Conservation (phyloP, 1,284 basidiomycete genomes). For the Thelephora terrestris region DNA sequence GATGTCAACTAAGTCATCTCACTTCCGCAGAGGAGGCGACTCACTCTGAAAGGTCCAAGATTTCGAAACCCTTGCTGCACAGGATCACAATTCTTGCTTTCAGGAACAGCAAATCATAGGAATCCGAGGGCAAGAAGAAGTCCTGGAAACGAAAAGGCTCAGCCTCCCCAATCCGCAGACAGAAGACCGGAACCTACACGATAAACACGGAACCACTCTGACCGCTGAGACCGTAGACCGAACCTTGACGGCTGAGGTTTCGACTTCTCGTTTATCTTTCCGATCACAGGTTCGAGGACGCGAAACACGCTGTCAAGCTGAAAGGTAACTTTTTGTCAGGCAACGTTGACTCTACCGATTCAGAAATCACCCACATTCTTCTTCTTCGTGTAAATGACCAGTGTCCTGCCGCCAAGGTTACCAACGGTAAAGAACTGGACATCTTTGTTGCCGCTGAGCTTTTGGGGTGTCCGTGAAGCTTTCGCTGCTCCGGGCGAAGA, state of each 20-base stretch:
- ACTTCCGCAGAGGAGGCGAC: no score
- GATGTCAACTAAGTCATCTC: slow-evolving; percentile 5
- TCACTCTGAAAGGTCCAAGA: no score
- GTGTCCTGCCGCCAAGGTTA: slow-evolving; percentile 70
- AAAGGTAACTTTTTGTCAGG: slow-evolving; percentile 5
- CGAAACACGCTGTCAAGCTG: slow-evolving; percentile 86
- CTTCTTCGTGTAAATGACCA: slow-evolving; percentile 95
- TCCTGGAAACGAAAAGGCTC: no score
- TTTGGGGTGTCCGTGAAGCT: slow-evolving; percentile 71
- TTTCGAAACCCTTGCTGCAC: no score
- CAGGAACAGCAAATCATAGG: slow-evolving; percentile 81
- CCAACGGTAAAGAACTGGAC: slow-evolving; percentile 95
- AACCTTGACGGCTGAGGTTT: slow-evolving; percentile 58
- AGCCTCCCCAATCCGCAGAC: background rate
- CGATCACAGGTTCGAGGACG: slow-evolving; percentile 85
- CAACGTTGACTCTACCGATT: background rate
- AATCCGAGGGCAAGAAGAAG: slow-evolving; percentile 85
- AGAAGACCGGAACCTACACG: slow-evolving; percentile 38
- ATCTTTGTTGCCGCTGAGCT: slow-evolving; percentile 81
- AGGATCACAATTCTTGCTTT: no score
- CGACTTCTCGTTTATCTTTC: slow-evolving; percentile 69
- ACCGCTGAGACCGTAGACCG: slow-evolving; percentile 63
- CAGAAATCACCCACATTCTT: slow-evolving; percentile 59
- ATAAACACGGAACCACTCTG: slow-evolving; percentile 90
- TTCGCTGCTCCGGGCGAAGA: slow-evolving; percentile 58